A percentile compares a stretch with the other conserved stretches of the same genome.
Evolutionary conservation across 1,284 basidiomycete species (phyloP).

Genomic region (Porogramme epimiltina): DNA sequence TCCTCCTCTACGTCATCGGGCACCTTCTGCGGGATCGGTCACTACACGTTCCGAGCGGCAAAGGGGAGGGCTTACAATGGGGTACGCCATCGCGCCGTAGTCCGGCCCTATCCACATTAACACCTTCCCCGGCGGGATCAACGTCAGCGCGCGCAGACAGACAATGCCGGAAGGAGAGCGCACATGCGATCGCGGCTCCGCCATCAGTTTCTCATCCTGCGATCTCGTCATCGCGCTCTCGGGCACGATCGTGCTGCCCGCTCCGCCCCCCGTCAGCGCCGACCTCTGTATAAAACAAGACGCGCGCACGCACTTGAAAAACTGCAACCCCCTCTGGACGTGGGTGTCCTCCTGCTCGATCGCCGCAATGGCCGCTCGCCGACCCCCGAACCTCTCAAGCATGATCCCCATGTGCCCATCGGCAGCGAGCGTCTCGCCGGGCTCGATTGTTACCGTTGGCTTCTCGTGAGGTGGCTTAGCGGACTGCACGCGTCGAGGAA

Average conservation of each 20-base stretch:
- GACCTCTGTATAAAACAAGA: neutral
- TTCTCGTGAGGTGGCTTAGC: conserved; percentile 16
- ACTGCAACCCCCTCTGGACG: conserved; percentile 9
- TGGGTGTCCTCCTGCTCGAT: conserved; percentile 9
- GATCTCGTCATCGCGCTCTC: neutral
- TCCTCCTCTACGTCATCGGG: neutral
- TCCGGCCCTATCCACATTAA: conserved; percentile 20
- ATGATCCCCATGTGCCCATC: conserved; percentile 32
- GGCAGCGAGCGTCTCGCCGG: conserved; percentile 29
- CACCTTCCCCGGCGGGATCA: conserved; percentile 10
- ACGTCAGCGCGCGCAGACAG: neutral
- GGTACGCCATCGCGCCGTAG: conserved; percentile 20
- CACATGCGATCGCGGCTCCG: neutral
- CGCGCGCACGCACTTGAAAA: conserved; percentile 20
- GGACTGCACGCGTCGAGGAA: conserved; percentile 15
- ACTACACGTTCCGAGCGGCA: neutral
- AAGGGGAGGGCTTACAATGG: conserved; percentile 15
- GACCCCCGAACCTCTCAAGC: conserved; percentile 14
- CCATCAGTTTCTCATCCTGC: neutral
- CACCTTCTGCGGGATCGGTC: neutral
- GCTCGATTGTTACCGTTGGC: conserved; percentile 28
- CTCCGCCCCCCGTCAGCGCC: too few relatives aligned
- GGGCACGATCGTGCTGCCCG: neutral
- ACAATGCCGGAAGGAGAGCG: neutral
- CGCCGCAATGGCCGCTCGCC: conserved; percentile 23